Base-by-base conservation (phyloP, 2,329 filamentous ascomycete genomes). In the Fonsecaea pedrosoi region DNA sequence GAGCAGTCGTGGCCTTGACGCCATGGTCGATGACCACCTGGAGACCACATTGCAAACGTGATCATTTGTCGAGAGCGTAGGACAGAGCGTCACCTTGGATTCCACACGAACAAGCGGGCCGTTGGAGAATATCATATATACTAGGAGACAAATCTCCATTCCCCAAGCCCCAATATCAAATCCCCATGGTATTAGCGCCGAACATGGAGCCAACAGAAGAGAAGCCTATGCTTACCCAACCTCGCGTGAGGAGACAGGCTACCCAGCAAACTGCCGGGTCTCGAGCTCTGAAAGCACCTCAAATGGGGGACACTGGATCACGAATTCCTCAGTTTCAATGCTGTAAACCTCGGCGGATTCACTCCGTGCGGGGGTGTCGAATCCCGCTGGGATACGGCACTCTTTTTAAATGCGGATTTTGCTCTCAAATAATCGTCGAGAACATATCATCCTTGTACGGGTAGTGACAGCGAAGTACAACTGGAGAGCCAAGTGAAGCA, bases 311-410 rank as follows among this genome's bases (percentile, higher is more conserved):
- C 6, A 25, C 45, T 12, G 3, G 3, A 25, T 50, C 21, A 45
- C 18, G n/a, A 45, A 7, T 12, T 25, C 21, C 12, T 6, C 7
- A 18, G 18, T 38, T 38, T 45, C 5, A 18, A 45, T 18, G 45
- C 18, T 50, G 45, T 50, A 21, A 50, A 50, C 45, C 45, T 50
- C 45, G 45, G 45, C 25, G 18, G 45, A 50, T 25, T 25, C 18
- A 10, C 45, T 25, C 18, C 45, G 45, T 50, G 45, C 45, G 45
- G 45, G 45, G 45, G 25, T 50, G 45, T 50, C 53, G 53, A 55
- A 8, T 55, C 34, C 53, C n/a, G 30, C 30, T n/a, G 21, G 53
- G 30, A 13, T 1, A 30, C 53, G 25, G 13, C 13, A 8, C 12
- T 55, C 7, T 10, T 50, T 50, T 25, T 25, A 25, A 50, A 10